Conservation (phyloP, 2,329 filamentous ascomycete species). For the Fusarium chlamydosporum region DNA sequence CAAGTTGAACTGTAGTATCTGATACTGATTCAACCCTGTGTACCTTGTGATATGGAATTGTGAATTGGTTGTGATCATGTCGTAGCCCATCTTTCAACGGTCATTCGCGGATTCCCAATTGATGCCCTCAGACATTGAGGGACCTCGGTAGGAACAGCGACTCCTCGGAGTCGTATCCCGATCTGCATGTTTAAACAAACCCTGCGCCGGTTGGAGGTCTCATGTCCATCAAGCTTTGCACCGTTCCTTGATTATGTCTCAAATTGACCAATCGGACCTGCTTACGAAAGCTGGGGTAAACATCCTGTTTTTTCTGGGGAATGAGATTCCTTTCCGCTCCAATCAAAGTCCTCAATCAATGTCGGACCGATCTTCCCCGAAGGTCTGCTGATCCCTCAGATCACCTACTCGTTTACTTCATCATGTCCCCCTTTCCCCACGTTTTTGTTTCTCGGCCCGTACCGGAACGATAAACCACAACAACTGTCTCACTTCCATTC, state of each 20-base stretch:
- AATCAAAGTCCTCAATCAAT: conserved; percentile 21
- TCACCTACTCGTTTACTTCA: conserved; percentile 26
- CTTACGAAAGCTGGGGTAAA: conserved; percentile 25
- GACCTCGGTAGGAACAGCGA: background rate
- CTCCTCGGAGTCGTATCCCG: background rate
- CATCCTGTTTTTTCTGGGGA: background rate
- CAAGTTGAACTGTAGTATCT: too few species aligned
- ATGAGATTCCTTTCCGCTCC: conserved; percentile 25
- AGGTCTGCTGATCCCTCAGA: conserved; percentile 12
- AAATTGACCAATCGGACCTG: conserved; percentile 22
- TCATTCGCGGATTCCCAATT: too few species aligned
- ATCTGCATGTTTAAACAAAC: conserved; percentile 3
- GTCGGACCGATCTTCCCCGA: conserved; percentile 39
- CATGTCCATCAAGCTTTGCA: conserved; percentile 36
- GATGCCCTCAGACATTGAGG: too few species aligned
- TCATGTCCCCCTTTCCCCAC: conserved; percentile 40
- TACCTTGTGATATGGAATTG: too few species aligned
- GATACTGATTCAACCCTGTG: too few species aligned
- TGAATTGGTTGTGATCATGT: too few species aligned
- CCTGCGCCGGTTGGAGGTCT: conserved; percentile 15
- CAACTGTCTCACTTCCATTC: conserved; percentile 6
- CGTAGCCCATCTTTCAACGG: too few species aligned
- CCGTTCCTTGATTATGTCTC: conserved; percentile 2
- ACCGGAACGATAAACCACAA: conserved; percentile 49
- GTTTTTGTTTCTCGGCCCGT: conserved; percentile 51